phyloP scores from a whole-genome alignment of 805 yeast species.

The Jamesozyma lodderae region DNA sequence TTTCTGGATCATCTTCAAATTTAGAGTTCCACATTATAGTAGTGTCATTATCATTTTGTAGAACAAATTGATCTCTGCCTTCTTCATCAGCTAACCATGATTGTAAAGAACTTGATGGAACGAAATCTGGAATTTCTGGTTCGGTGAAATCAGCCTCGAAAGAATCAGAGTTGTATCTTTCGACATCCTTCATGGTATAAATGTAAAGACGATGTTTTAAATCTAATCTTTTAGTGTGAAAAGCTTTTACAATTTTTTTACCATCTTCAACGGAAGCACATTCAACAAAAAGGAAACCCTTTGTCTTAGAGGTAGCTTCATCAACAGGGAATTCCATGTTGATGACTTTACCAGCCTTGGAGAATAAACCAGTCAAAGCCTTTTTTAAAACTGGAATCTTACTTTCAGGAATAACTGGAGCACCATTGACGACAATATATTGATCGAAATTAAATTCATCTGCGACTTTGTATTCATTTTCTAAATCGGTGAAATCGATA shows the following conservation, averaged over 20 bases:
- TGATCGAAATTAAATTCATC: constrained; percentile 58
- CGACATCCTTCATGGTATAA: constrained; percentile 76
- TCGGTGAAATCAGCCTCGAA: constrained; percentile 54
- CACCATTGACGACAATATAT: constrained; percentile 85
- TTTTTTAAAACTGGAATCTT: constrained; percentile 77
- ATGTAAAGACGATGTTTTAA: constrained; percentile 83
- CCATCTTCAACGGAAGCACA: constrained; percentile 61
- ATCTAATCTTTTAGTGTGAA: constrained; percentile 87
- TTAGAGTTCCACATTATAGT: constrained; percentile 82
- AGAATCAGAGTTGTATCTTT: constrained; percentile 56
- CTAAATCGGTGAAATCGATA: constrained; percentile 78
- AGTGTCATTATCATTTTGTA: constrained; percentile 72
- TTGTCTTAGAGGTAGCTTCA: constrained; percentile 61
- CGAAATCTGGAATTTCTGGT: constrained; percentile 65
- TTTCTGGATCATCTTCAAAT: constrained; percentile 49
- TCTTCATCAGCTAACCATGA: constrained; percentile 85
- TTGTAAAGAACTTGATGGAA: constrained; percentile 70
- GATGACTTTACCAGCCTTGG: constrained; percentile 65
- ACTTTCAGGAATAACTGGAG: constrained; percentile 87
- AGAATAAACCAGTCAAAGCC: constrained; percentile 74
- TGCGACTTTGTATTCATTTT: constrained; percentile 58
- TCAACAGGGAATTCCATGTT: constrained; percentile 76
- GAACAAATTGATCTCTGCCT: constrained; percentile 83
- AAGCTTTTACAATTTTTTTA: constrained; percentile 64
- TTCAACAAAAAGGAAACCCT: constrained; percentile 82